Percentiles rank a stretch among this genome's conserved stretches.
phyloP scores from a whole-genome alignment of 139 green algal species.

The Chlamydomonas schloesseri region DNA sequence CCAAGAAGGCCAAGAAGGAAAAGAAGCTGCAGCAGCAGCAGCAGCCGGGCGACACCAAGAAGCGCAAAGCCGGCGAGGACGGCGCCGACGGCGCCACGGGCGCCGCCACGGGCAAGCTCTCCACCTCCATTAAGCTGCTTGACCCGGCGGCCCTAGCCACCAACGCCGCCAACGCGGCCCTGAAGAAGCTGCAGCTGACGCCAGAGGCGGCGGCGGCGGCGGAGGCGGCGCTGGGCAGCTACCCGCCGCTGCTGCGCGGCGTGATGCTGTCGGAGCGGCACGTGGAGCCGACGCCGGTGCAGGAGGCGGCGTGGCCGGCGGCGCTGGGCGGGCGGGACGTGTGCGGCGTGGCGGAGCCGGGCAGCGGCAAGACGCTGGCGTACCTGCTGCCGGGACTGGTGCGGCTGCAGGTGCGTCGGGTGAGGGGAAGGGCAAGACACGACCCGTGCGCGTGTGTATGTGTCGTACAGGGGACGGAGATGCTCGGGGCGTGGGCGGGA shows the following conservation, averaged over 20 bases:
- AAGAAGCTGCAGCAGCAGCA: not conserved
- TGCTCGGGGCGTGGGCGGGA: too few species aligned
- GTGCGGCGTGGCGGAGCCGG: constrained; percentile 77
- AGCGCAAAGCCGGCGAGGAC: not conserved
- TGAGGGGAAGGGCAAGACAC: too few species aligned
- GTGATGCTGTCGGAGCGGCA: constrained; percentile 74
- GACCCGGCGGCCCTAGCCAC: constrained; percentile 19
- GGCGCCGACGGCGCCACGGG: not conserved
- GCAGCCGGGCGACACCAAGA: not conserved
- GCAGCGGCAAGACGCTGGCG: constrained; percentile 88
- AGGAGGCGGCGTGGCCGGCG: constrained; percentile 60
- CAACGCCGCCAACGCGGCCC: not conserved
- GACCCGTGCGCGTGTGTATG: too few species aligned
- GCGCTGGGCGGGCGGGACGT: constrained; percentile 54
- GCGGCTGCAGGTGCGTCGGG: constrained; percentile 38
- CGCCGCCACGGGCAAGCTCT: constrained; percentile 34
- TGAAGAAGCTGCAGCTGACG: not conserved
- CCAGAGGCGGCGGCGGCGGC: not conserved
- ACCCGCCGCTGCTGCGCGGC: constrained; percentile 59
- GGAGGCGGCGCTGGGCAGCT: constrained; percentile 33
- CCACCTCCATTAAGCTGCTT: constrained; percentile 54
- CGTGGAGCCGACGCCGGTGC: constrained; percentile 78
- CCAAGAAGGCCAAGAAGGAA: constrained; percentile 14
- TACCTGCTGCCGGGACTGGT: constrained; percentile 79
- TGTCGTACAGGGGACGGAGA: too few species aligned